Conservation (phyloP, 202 grass and related monocot genomes). For the Saccharum hybrid region DNA sequence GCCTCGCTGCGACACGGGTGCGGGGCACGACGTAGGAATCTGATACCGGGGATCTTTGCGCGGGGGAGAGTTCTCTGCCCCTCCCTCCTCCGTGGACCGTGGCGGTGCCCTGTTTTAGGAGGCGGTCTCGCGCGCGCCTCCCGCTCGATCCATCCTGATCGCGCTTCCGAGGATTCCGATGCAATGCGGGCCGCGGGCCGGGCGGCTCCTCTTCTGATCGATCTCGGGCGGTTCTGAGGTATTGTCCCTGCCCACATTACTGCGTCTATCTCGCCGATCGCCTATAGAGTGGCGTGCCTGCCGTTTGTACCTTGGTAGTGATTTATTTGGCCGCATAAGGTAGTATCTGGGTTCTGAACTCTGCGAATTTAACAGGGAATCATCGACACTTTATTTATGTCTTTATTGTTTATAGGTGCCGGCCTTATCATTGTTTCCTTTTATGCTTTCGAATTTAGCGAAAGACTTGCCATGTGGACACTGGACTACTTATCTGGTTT, state of each 20-base stretch:
- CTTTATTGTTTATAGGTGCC: constrained; percentile 18
- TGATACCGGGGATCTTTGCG: not conserved
- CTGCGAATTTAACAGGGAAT: not conserved
- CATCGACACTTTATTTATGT: not conserved
- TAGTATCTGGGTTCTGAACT: not conserved
- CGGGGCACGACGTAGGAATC: constrained; percentile 28
- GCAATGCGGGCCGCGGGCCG: not conserved
- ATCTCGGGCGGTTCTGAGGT: constrained; percentile 14
- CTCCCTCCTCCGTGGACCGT: not conserved
- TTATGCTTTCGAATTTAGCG: constrained; percentile 29
- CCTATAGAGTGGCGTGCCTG: not conserved
- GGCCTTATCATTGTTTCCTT: not conserved
- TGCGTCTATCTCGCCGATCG: constrained; percentile 5
- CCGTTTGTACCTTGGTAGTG: not conserved
- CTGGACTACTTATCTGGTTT: not conserved
- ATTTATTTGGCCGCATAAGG: not conserved
- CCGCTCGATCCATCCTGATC: constrained; percentile 23
- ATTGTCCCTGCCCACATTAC: not conserved
- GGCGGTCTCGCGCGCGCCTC: constrained; percentile 3
- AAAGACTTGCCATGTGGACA: constrained; percentile 9
- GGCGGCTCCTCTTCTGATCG: constrained; percentile 3
- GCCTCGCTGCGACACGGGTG: constrained; percentile 34
- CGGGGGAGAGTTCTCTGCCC: constrained; percentile 19
- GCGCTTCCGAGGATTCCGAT: constrained; percentile 5
- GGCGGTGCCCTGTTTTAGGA: not conserved